These are phyloP conservation scores for Phytopythium delawarense DNA, from an alignment of 352 stramenopile genomes.

Conservation along the genomic window DNA sequence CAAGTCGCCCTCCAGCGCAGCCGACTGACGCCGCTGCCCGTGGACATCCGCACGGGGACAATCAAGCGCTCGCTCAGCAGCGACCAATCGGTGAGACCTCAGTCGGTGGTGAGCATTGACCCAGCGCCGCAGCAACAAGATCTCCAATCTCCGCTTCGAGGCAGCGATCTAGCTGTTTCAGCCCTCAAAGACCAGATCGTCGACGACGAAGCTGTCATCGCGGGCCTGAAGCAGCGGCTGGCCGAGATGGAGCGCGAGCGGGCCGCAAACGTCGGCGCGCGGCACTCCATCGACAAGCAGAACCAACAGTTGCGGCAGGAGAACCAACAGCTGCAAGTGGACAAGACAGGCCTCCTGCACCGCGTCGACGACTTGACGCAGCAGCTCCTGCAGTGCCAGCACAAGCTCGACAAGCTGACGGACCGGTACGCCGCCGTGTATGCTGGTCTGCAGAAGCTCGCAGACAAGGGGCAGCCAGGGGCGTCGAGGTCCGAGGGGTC, in stretches of 20 bases:
- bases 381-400: conserved; percentile 40
- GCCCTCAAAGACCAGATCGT: conserved; percentile 14
- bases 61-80: conserved; percentile 11
- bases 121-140: no score
- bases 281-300: conserved; percentile 37
- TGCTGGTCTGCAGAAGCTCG: conserved; percentile 49
- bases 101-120: not conserved
- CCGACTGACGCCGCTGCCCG: conserved; percentile 52
- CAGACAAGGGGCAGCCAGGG: conserved; percentile 24
- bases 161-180: not conserved
- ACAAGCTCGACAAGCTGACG: conserved; percentile 67
- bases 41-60: conserved; percentile 36
- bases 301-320: conserved; percentile 26
- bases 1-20: conserved; percentile 43
- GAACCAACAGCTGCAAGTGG: conserved; percentile 31
- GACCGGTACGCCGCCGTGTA: conserved; percentile 51
- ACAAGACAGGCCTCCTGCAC: conserved; percentile 30
- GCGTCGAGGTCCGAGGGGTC: conserved; percentile 8
- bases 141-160: not conserved
- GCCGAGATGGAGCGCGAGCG: conserved; percentile 41
- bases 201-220: conserved; percentile 36
- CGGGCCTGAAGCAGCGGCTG: conserved; percentile 42
- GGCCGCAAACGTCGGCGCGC: conserved; percentile 15
- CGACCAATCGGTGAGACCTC: not conserved
- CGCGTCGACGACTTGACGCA: conserved; percentile 48